Evolutionary conservation across 2,329 filamentous ascomycete species (phyloP), one percentile per base, ranked within the genome.

Genomic region (Aspergillus pseudoterreus): DNA sequence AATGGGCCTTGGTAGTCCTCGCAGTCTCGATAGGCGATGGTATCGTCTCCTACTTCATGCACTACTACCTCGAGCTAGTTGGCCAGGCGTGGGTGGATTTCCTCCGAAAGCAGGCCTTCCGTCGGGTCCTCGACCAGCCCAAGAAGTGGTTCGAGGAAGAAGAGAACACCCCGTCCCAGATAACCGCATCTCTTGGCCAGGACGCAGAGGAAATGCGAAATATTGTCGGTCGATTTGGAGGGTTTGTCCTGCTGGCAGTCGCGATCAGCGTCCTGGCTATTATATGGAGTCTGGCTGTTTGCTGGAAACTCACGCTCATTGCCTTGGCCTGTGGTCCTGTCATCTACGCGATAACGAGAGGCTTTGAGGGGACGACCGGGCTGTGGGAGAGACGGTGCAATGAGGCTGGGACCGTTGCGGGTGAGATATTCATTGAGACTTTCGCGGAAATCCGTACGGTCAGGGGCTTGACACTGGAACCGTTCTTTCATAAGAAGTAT

Each of bases 121-220:
- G 77, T 45, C 79, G 81, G 1, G 83, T 96, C 14, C 75, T 97
- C 0, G 77, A 81, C 36, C 92, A 96, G 63, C 87, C 89, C 1
- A 84, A 81, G 54, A 71, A 80, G 4, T 97, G 91, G 86, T 95
- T 95, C 60, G 85, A 90, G 56, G 75, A 79, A 45, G 77, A 86
- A 2, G 76, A 78, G 32, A 88, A 94, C 66, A 82, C 80, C 0
- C 74, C 86, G 0, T 75, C 78, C 1, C 77, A 78, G 2, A 77
- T 97, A 39, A 83, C 79, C 1, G 84, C 89, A 54, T 86, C 81
- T 42, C 78, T 97, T 0, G 90, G 95, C 62, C 82, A 87, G 14
- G 88, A 90, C 61, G 88, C 87, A 0, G 91, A 97, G 66, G 90
- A 96, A 65, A 92, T 94, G 82, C 82, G 88, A 8, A 91, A 89